Percentiles rank a stretch among this genome's conserved stretches.
Evolutionary conservation across 257 asterid species (phyloP).

Genomic region (Solanum tarapatanum): DNA sequence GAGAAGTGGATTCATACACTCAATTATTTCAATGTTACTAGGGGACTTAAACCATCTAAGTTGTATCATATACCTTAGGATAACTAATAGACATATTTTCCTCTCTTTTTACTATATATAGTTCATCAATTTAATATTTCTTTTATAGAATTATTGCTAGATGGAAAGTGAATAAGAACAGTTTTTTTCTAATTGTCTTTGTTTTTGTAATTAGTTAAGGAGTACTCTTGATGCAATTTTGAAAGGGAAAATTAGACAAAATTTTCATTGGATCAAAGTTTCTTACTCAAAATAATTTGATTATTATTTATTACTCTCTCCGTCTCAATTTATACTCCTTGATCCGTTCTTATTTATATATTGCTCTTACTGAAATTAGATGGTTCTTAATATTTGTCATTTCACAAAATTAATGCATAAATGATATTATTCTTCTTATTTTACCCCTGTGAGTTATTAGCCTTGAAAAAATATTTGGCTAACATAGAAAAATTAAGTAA

Average conservation of each 20-base stretch:
- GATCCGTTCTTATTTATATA: no score
- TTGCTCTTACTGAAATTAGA: no score
- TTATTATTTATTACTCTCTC: no score
- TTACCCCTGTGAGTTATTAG: no score
- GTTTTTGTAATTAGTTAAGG: no score
- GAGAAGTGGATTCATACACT: constrained; percentile 83
- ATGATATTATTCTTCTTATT: no score
- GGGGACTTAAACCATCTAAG: constrained; percentile 60
- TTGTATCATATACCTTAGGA: constrained; percentile 54
- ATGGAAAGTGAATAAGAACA: neutral
- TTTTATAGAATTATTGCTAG: neutral
- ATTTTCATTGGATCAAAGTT: neutral
- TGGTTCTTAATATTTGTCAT: no score
- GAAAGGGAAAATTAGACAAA: neutral
- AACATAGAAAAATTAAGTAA: no score
- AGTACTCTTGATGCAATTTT: neutral
- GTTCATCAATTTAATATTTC: neutral
- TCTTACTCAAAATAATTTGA: neutral
- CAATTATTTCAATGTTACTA: constrained; percentile 63
- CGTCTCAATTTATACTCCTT: no score
- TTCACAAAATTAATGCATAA: no score
- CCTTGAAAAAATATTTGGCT: no score
- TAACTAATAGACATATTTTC: neutral
- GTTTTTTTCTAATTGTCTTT: no score
- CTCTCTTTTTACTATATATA: neutral